Percentiles rank a stretch among this genome's conserved stretches.
phyloP scores from a whole-genome alignment of 2,329 filamentous ascomycete genomes.

The Sarocladiaceae sp. region DNA sequence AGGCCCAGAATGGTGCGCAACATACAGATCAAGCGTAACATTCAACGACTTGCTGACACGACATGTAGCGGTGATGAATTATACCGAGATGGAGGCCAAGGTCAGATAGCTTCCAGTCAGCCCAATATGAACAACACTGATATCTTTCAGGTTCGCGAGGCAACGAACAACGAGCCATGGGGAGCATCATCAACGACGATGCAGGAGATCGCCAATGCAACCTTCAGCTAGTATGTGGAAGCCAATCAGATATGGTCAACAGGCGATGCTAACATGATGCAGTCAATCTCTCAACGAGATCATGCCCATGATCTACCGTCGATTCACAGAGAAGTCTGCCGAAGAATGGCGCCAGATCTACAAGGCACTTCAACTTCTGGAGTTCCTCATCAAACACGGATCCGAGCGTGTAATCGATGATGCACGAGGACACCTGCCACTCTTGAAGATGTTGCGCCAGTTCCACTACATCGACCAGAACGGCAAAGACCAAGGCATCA shows the following conservation, averaged over 20 bases:
- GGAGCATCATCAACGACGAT: slow-evolving; percentile 76
- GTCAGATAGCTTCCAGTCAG: slow-evolving; percentile 25
- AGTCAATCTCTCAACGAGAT: slow-evolving; percentile 98
- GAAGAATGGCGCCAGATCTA: slow-evolving; percentile 99
- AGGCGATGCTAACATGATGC: slow-evolving; percentile 14
- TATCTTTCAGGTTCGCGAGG: slow-evolving; percentile 72
- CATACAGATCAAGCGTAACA: slow-evolving; percentile 11
- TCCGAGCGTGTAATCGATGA: slow-evolving; percentile 97
- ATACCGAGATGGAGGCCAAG: slow-evolving; percentile 84
- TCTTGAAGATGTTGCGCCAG: slow-evolving; percentile 96
- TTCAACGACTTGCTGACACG: slow-evolving; percentile 22
- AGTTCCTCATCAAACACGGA: slow-evolving; percentile 96
- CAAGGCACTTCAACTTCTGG: slow-evolving; percentile 92
- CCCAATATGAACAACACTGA: background rate
- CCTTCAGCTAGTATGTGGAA: slow-evolving; percentile 83
- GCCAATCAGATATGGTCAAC: slow-evolving; percentile 14
- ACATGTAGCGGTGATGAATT: slow-evolving; percentile 87
- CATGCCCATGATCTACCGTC: slow-evolving; percentile 99
- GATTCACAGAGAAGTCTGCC: slow-evolving; percentile 95
- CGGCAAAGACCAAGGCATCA: slow-evolving; percentile 96
- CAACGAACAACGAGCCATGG: slow-evolving; percentile 99
- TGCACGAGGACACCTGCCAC: slow-evolving; percentile 86
- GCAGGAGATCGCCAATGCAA: slow-evolving; percentile 97
- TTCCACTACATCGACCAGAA: slow-evolving; percentile 96
- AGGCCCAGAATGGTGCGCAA: slow-evolving; percentile 84